These are phyloP conservation scores for Drosera spatulata DNA, from an alignment of 179 eudicot genomes.

Conservation along the genomic window DNA sequence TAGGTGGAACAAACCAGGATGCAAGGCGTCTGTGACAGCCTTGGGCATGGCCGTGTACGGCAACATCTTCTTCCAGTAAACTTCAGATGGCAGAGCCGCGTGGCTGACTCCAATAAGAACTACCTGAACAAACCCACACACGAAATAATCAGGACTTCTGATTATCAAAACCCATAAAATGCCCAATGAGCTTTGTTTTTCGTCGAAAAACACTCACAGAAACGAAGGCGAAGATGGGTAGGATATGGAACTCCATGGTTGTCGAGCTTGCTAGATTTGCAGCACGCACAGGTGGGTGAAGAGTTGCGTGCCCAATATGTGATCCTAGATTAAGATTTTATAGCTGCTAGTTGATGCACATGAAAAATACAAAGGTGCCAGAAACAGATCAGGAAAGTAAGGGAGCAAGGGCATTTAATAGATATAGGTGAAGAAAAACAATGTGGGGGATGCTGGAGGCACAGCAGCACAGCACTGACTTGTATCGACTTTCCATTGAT, in stretches of 20 bases:
- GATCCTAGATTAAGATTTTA: too few species aligned
- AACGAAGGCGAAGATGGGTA: conserved; percentile 13
- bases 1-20: conserved; percentile 18
- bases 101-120: conserved; percentile 22
- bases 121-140: conserved; percentile 15
- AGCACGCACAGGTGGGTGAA: too few species aligned
- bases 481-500: too few species aligned
- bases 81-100: conserved; percentile 32
- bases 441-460: too few species aligned
- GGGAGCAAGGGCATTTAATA: too few species aligned
- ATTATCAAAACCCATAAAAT: neutral
- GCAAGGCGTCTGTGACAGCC: conserved; percentile 28
- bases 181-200: neutral
- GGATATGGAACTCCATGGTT: conserved; percentile 13
- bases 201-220: conserved; percentile 5
- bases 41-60: conserved; percentile 62
- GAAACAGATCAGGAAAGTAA: too few species aligned
- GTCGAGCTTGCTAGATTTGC: too few species aligned
- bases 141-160: neutral
- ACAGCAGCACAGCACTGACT: too few species aligned
- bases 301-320: too few species aligned
- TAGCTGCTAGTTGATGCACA: too few species aligned
- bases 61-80: conserved; percentile 48
- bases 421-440: too few species aligned
- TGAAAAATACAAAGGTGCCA: too few species aligned